A percentile compares a stretch with the other conserved stretches of the same genome.
Evolutionary conservation across 2,329 filamentous ascomycete genomes (phyloP).

Genomic region (Fusarium incarnatum): DNA sequence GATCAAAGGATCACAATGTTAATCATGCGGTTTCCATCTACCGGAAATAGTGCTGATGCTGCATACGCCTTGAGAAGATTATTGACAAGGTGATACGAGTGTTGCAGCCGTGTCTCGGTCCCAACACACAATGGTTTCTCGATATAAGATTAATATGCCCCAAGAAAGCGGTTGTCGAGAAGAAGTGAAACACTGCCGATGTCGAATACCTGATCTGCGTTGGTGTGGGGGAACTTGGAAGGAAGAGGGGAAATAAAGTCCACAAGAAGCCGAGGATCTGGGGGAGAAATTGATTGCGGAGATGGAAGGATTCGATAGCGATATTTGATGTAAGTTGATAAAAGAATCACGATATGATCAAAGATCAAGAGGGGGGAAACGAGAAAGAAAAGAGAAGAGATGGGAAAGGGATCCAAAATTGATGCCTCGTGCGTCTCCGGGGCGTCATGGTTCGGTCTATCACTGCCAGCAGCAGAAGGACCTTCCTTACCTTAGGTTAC

Average conservation of each 20-base stretch:
- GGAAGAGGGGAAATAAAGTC: constrained; percentile 25
- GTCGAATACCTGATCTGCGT: constrained; percentile 32
- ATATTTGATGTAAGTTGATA: constrained; percentile 14
- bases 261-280: constrained; percentile 35
- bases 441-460: constrained; percentile 48
- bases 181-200: constrained; percentile 12
- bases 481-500: constrained; percentile 28
- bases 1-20: constrained; percentile 39
- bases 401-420: constrained; percentile 35
- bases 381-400: constrained; percentile 37
- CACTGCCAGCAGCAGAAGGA: constrained; percentile 34
- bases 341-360: constrained; percentile 20
- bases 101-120: not conserved
- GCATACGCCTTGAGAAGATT: constrained; percentile 19
- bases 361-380: constrained; percentile 18
- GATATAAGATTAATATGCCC: not conserved
- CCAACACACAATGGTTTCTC: not conserved
- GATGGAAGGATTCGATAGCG: constrained; percentile 21
- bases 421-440: constrained; percentile 41
- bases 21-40: constrained; percentile 41
- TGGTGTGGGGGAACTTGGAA: constrained; percentile 27
- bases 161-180: constrained; percentile 15
- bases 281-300: constrained; percentile 29
- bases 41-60: constrained; percentile 14
- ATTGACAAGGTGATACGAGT: not conserved